Base-by-base conservation (phyloP, 768 basidiomycete genomes). In the Hericium alpestre region DNA sequence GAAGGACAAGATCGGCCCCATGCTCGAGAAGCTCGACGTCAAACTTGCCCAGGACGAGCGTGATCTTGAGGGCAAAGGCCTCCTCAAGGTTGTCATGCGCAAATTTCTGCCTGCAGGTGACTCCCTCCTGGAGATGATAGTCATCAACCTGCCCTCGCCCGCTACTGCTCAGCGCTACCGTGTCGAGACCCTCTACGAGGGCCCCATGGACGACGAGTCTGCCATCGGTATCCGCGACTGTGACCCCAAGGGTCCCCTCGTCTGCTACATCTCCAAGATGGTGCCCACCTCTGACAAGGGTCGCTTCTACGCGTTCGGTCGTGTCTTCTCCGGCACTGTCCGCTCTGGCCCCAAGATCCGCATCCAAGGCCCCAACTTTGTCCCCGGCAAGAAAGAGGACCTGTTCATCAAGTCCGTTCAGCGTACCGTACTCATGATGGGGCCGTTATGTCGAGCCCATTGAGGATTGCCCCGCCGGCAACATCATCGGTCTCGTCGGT, bases 391-490 rank as follows among this genome's bases (percentile, higher is more conserved):
- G 85, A 99, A 98, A 79, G 91, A 96, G 0, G 96, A 99, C 73
- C 75, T 96, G 56, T 97, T 96, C 78, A 71, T 97, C 78, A 98
- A 98, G 81, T 90, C 93, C 53, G 86, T 99, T 66, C 96, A 99
- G 77, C 91, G 96, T 60, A 99, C 96, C 43, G 90, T 99, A 49
- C 82, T 99, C 71, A 99, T 99, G 96, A 99, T 99, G 96, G 96
- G 96, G 96, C 73, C 92, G 94, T 71, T 87, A 87, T 72, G 87
- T 98, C 67, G 96, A 99, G 71, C 91, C 96, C 58, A 95, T 99
- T 65, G 96, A 98, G 75, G 95, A 98, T 71, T 98, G 96, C 74
- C 96, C 96, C 39, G 86, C 95, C 58, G 96, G 96, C 67, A 99
- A 99, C 82, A 98, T 99, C 66, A 75, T 92, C 65, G 96, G 96